Evolutionary conservation across 2,329 filamentous ascomycete genomes (phyloP), one percentile per base, ranked within the genome.

Genomic region (Keithomyces neogunnii): DNA sequence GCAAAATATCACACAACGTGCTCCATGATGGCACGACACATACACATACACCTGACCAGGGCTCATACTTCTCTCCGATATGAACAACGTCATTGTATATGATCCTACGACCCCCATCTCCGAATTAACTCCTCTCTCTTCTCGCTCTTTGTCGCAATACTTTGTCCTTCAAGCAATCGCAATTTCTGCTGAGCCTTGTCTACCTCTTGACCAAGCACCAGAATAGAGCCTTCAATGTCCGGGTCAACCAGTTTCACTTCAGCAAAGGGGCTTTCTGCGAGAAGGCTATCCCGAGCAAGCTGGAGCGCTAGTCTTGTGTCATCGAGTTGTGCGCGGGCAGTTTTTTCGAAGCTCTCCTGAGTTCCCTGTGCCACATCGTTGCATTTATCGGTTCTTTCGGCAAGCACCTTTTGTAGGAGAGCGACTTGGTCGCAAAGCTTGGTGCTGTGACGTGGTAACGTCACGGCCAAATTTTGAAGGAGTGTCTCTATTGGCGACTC

Each of bases 151-250:
- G 59, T 66, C 30, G 63, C 57, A 4, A 69, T 59, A 35, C 63
- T 65, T 44, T 66, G 66, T 5, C 69, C 56, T 49, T 75, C 67
- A 1, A 73, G 62, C 10, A 56, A 60, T 3, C 64, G 64, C 29
- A 80, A 56, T 48, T 68, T 69, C 31, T 63, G 63, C 45, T 61
- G 63, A 1, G 73, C 62, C 51, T 68, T 68, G 2, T 66, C 66
- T 45, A 77, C 66, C 61, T 78, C 76, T 47, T 72, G 67, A 1
- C 62, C 61, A 49, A 80, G 57, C 9, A 77, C 67, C 0, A 63
- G 61, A n/a, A 82, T 73, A 2, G 73, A 75, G 2, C 63, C 67
- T 51, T 79, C 74, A 38, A 80, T 73, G 31, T 79, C 76, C 0
- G 74, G 70, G 56, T 83, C 80, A 5, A 73, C 64, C 5, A 83